phyloP scores from a whole-genome alignment of 2,329 filamentous ascomycete genomes.

The Cordyceps militaris region DNA sequence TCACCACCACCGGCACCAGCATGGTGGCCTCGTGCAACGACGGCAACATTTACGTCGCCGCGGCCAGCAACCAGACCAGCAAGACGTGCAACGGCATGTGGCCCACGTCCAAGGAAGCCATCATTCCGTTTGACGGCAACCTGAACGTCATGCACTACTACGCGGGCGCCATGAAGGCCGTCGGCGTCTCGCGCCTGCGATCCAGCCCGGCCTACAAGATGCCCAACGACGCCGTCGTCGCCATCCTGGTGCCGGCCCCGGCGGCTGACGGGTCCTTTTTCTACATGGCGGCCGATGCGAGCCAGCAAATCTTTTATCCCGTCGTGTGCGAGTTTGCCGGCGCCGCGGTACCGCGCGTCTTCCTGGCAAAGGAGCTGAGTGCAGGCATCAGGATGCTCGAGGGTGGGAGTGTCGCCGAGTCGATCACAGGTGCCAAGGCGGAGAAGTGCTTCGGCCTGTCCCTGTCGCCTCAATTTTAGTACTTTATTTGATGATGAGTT shows the following conservation, averaged over 20 bases:
- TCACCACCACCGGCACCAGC: constrained; percentile 16
- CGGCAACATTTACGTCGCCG: constrained; percentile 27
- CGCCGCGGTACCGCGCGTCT: constrained; percentile 19
- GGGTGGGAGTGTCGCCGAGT: constrained; percentile 18
- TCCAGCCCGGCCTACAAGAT: constrained; percentile 16
- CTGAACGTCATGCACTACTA: constrained; percentile 28
- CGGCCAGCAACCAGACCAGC: constrained; percentile 16
- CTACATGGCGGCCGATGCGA: constrained; percentile 19
- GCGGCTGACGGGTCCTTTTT: constrained; percentile 13
- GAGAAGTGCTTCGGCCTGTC: constrained; percentile 8
- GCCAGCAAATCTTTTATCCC: constrained; percentile 22
- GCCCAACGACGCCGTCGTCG: constrained; percentile 16
- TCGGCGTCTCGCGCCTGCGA: constrained; percentile 26
- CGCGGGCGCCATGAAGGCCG: constrained; percentile 23
- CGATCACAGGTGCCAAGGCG: constrained; percentile 24
- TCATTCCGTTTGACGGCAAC: constrained; percentile 19
- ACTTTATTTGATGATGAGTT: not conserved
- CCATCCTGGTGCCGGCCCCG: constrained; percentile 17
- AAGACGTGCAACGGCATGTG: constrained; percentile 20
- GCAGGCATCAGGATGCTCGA: constrained; percentile 19
- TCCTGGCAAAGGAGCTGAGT: constrained; percentile 22
- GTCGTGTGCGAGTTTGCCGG: constrained; percentile 24
- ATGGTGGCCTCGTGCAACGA: constrained; percentile 26
- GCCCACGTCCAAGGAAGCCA: constrained; percentile 16
- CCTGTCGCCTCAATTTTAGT: not conserved